Evolutionary conservation across 805 yeast species (phyloP).

Genomic region (Nakazawaea sp.): DNA sequence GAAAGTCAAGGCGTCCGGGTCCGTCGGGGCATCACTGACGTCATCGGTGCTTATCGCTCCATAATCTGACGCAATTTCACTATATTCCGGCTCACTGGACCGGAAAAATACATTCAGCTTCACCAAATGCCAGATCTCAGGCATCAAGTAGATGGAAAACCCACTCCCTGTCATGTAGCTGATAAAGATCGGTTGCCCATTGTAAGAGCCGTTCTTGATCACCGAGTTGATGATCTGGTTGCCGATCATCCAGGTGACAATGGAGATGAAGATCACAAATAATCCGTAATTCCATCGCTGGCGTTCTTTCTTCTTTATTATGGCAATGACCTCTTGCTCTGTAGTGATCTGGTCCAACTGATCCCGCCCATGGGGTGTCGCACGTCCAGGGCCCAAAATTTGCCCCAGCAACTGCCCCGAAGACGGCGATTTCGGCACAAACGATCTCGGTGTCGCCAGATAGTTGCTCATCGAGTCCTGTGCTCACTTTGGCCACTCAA

Average conservation of each 20-base stretch:
- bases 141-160: conserved; percentile 37
- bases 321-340: conserved; percentile 3
- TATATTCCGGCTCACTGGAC: neutral
- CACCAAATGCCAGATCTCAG: conserved; percentile 19
- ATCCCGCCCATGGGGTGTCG: too few species aligned
- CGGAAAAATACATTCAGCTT: neutral
- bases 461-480: too few species aligned
- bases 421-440: too few species aligned
- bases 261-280: conserved; percentile 31
- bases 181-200: conserved; percentile 40
- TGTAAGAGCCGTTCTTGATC: conserved; percentile 38
- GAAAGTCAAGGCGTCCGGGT: conserved; percentile 19
- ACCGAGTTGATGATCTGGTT: conserved; percentile 41
- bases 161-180: conserved; percentile 42
- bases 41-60: neutral
- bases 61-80: neutral
- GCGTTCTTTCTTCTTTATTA: conserved; percentile 34
- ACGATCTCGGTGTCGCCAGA: too few species aligned
- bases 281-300: conserved; percentile 38
- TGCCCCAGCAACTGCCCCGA: too few species aligned
- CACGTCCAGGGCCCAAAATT: too few species aligned
- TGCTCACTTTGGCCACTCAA: too few species aligned
- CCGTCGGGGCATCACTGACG: conserved; percentile 12
- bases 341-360: conserved; percentile 1
- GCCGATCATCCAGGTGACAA: conserved; percentile 42